These are phyloP conservation scores for Pseudogymnoascus sp. DNA, from an alignment of 2,329 filamentous ascomycete genomes.

Conservation along the genomic window DNA sequence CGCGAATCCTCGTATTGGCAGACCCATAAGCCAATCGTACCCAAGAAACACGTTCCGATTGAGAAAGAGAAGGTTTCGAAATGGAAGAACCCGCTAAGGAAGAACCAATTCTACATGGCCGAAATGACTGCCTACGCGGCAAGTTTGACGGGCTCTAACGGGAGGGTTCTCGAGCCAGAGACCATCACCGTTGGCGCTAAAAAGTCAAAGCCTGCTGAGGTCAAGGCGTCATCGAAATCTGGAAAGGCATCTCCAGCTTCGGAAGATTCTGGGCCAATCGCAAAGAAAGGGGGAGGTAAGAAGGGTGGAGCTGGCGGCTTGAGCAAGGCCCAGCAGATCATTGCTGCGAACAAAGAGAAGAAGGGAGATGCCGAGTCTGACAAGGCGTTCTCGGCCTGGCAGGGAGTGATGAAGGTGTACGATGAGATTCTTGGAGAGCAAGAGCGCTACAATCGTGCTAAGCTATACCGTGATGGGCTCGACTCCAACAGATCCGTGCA, in stretches of 20 bases:
- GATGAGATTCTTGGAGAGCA: slow-evolving; percentile 24
- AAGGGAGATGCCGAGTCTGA: slow-evolving; percentile 26
- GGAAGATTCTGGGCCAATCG: slow-evolving; percentile 15
- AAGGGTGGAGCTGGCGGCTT: slow-evolving; percentile 33
- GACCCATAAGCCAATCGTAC: slow-evolving; percentile 44
- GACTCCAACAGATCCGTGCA: slow-evolving; percentile 24
- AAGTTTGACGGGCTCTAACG: slow-evolving; percentile 58
- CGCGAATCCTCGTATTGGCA: slow-evolving; percentile 55
- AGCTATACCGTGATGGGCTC: slow-evolving; percentile 26
- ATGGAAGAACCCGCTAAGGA: slow-evolving; percentile 29
- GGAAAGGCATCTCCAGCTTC: slow-evolving; percentile 13
- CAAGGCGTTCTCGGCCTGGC: slow-evolving; percentile 28
- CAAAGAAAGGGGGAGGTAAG: slow-evolving; percentile 30
- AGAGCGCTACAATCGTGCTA: slow-evolving; percentile 25
- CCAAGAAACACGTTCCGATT: slow-evolving; percentile 32
- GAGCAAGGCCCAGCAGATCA: slow-evolving; percentile 30
- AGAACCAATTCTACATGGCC: slow-evolving; percentile 56
- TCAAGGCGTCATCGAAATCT: slow-evolving; percentile 22
- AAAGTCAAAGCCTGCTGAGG: slow-evolving; percentile 22
- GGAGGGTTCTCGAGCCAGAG: slow-evolving; percentile 58
- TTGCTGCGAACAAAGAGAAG: slow-evolving; percentile 26
- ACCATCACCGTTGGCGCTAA: slow-evolving; percentile 46
- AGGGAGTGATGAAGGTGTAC: slow-evolving; percentile 25
- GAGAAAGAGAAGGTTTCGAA: slow-evolving; percentile 35
- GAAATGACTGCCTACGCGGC: slow-evolving; percentile 63